Conservation (phyloP, 371 early-diverging fungal species). For the Lichtheimia corymbifera region DNA sequence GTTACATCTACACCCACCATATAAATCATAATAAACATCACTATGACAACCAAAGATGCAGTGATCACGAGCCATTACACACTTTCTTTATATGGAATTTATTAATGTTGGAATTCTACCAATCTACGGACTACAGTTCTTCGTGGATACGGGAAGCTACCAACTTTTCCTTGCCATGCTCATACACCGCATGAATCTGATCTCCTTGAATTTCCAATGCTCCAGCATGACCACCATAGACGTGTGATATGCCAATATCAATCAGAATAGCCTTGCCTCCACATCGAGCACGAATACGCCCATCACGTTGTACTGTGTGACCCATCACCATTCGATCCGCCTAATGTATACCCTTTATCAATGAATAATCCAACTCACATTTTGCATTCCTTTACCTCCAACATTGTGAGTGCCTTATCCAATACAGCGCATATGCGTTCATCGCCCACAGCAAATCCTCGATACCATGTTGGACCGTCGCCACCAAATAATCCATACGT, state of each 20-base stretch:
- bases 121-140: no score
- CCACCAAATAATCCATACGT: constrained; percentile 42
- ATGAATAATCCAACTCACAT: not conserved
- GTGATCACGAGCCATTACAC: no score
- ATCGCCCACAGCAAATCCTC: constrained; percentile 65
- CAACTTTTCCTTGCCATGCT: constrained; percentile 12
- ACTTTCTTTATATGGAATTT: no score
- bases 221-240: constrained; percentile 64
- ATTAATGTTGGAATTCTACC: no score
- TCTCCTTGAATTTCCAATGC: constrained; percentile 60
- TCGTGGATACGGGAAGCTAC: no score
- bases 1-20: not conserved
- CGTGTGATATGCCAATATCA: constrained; percentile 74
- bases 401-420: constrained; percentile 45
- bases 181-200: constrained; percentile 29
- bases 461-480: constrained; percentile 62
- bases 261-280: constrained; percentile 65
- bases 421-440: constrained; percentile 57
- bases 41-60: no score
- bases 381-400: constrained; percentile 35
- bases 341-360: constrained; percentile 18
- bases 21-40: no score
- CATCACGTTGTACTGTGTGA: constrained; percentile 71
- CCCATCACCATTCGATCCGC: constrained; percentile 80
- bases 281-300: constrained; percentile 66